Conservation (phyloP, 129 eudicot species). For the Tanacetum coccineum region DNA sequence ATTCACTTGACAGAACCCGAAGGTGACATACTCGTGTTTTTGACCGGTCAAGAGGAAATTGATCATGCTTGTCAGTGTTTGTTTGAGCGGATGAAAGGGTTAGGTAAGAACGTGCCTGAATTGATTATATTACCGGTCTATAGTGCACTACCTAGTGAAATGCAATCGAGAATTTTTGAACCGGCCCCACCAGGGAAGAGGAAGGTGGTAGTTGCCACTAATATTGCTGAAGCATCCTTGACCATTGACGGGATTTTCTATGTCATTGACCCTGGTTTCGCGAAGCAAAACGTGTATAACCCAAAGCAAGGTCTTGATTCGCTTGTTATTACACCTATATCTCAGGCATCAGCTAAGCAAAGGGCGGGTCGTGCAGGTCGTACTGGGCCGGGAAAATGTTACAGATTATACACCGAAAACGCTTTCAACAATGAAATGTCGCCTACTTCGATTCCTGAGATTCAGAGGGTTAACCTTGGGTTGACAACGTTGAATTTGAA, state of each 20-base stretch:
- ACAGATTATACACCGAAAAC: slow-evolving; percentile 55
- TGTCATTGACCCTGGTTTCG: neutral
- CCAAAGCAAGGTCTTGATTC: slow-evolving; percentile 41
- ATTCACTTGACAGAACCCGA: slow-evolving; percentile 94
- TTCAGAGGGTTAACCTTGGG: slow-evolving; percentile 52
- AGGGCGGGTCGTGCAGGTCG: slow-evolving; percentile 51
- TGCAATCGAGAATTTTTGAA: slow-evolving; percentile 88
- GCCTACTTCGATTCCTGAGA: slow-evolving; percentile 79
- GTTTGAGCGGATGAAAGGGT: slow-evolving; percentile 80
- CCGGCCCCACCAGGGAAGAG: slow-evolving; percentile 93
- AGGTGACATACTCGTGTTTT: slow-evolving; percentile 81
- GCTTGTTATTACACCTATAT: slow-evolving; percentile 30
- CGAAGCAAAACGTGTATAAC: slow-evolving; percentile 31
- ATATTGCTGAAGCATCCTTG: slow-evolving; percentile 38
- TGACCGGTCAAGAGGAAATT: slow-evolving; percentile 96
- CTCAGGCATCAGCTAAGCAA: slow-evolving; percentile 42
- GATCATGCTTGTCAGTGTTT: slow-evolving; percentile 86
- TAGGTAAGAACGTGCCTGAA: slow-evolving; percentile 81
- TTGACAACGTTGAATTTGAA: slow-evolving; percentile 53
- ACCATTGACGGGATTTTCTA: too few relatives aligned
- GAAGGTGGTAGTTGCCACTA: slow-evolving; percentile 54
- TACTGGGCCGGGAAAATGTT: slow-evolving; percentile 53
- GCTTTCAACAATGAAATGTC: slow-evolving; percentile 88
- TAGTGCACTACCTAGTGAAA: slow-evolving; percentile 92
- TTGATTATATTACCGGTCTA: slow-evolving; percentile 79